Percentiles rank a stretch among this genome's conserved stretches.
These are phyloP conservation scores for Raddia guianensis DNA, from an alignment of 176 grass and related monocot species.

Conservation along the genomic window DNA sequence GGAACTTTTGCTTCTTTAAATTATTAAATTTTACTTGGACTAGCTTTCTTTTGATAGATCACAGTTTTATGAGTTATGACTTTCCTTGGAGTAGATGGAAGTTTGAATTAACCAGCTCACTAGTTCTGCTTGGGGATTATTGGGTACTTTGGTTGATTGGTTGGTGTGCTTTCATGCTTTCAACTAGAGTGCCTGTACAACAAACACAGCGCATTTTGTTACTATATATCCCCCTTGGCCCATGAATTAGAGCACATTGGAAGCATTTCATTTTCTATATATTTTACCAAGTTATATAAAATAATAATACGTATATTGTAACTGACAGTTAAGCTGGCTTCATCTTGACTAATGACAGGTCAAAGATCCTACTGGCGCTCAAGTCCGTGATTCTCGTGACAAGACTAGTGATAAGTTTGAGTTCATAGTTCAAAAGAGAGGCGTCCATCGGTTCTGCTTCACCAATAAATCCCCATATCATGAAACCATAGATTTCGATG, in stretches of 20 bases:
- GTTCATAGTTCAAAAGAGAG: slow-evolving; percentile 89
- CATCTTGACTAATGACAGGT: slow-evolving; percentile 54
- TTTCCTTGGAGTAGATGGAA: no score
- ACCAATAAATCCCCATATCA: slow-evolving; percentile 93
- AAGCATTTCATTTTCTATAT: neutral
- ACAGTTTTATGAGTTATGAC: no score
- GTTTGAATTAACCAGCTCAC: no score
- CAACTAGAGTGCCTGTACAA: neutral
- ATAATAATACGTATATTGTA: neutral
- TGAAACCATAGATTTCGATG: slow-evolving; percentile 97
- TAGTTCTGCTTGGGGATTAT: neutral
- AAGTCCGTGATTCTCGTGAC: slow-evolving; percentile 78
- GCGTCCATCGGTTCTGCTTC: slow-evolving; percentile 90
- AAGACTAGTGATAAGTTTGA: slow-evolving; percentile 96
- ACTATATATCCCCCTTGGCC: neutral
- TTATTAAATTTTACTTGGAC: no score
- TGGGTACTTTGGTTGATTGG: neutral
- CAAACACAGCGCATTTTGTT: neutral
- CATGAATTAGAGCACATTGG: neutral
- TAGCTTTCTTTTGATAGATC: no score
- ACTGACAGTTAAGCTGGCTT: neutral
- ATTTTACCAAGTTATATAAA: neutral
- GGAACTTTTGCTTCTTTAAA: no score
- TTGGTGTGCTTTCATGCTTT: neutral
- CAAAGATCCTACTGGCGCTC: slow-evolving; percentile 73